Evolutionary conservation across 768 basidiomycete species (phyloP), one percentile per base, ranked within the genome.

Genomic region (Royoungia palumana): DNA sequence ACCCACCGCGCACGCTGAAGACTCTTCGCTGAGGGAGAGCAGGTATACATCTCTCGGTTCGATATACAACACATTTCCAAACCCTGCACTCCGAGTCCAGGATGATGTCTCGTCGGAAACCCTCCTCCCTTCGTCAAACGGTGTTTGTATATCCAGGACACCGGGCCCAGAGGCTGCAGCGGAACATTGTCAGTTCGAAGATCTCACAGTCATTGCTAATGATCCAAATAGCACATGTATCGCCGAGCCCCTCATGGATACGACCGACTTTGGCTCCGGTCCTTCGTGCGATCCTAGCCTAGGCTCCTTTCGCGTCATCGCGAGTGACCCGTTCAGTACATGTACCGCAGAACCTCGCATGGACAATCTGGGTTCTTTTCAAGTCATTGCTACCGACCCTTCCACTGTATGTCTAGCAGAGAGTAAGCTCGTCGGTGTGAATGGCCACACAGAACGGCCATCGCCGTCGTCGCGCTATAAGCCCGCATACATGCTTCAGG

Each of bases 21-120:
- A 25, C 34, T 19, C 21, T 9, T 30, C 28, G 38, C 35, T 53
- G 27, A 49, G 14, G 37, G 19, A 19, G 35, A 6, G 41, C 54
- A 95, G 94, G n/a, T 99, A 95, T 68, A 99, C 96, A 3, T 97
- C 95, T 5, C 81, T 99, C 17, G 95, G 96, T 16, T 96, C 94
- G 11, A 93, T 88, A 8, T 90, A 82, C 70, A 96, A 98, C 70
- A 98, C 96, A 0, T 87, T 85, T 64, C 93, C 85, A 0, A 98
- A 98, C 60, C 94, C 95, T 2, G 84, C 89, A 2, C 80, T 97
- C 4, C 72, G 64, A 38, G 47, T 72, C 25, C 46, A 44, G n/a
- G 49, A 56, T 13, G 49, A 52, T 22, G n/a, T 35, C 1, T 25
- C 44, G 21, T 30, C 35, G 35, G 60, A 49, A 13, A 14, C 49